A percentile compares a stretch with the other conserved stretches of the same genome.
phyloP scores from a whole-genome alignment of 805 yeast species.

The Saturnispora saitoi region DNA sequence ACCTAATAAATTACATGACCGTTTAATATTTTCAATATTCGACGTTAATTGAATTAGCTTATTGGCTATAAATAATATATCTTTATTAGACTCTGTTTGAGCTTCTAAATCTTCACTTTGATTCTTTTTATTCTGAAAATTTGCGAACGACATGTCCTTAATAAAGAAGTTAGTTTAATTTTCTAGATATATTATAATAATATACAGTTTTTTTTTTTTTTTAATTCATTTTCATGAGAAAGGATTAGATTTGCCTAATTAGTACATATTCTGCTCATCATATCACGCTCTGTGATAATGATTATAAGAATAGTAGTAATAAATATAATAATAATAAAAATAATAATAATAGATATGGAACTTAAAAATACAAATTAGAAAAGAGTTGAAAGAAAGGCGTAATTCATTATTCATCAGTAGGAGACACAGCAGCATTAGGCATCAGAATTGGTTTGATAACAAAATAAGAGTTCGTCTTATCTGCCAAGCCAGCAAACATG shows the following conservation, averaged over 20 bases:
- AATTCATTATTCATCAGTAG: conserved; percentile 6
- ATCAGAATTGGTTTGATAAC: conserved; percentile 40
- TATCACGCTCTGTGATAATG: too few relatives aligned
- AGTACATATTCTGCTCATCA: too few relatives aligned
- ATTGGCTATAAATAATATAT: background rate
- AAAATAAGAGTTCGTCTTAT: conserved; percentile 49
- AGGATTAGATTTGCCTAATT: too few relatives aligned
- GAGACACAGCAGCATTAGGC: conserved; percentile 32
- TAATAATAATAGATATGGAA: too few relatives aligned
- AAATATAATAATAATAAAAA: too few relatives aligned
- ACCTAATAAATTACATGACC: background rate
- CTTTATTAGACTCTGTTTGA: background rate
- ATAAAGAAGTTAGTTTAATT: background rate
- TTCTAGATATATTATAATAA: background rate
- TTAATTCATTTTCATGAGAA: too few relatives aligned
- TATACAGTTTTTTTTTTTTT: too few relatives aligned
- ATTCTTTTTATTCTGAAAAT: background rate
- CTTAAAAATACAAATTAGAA: background rate
- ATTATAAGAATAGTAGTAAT: too few relatives aligned
- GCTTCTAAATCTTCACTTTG: background rate
- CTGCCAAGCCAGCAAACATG: conserved; percentile 40
- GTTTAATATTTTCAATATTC: background rate
- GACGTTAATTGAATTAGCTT: background rate
- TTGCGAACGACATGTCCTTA: background rate
- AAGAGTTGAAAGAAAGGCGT: background rate